Conservation (phyloP, 164 flowering plant species). For the Aristolochia californica region DNA sequence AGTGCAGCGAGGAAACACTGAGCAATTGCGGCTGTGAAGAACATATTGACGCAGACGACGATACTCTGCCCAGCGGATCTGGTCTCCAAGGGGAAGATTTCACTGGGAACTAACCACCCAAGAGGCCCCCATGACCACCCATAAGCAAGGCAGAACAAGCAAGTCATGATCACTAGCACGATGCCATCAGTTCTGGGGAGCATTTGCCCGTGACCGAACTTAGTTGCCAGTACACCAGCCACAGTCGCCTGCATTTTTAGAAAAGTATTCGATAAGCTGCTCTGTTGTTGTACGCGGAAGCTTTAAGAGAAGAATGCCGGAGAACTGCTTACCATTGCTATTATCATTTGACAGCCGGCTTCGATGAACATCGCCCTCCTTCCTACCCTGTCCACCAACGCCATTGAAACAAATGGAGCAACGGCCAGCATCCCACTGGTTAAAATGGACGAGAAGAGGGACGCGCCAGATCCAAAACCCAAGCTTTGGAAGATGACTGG, state of each 20-base stretch:
- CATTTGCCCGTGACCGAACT: conserved; percentile 56
- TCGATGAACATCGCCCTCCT: conserved; percentile 72
- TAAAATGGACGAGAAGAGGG: conserved; percentile 62
- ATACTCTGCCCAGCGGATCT: conserved; percentile 88
- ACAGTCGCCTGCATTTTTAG: conserved; percentile 35
- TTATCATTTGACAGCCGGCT: conserved; percentile 75
- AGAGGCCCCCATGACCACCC: conserved; percentile 92
- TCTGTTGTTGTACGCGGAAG: no score
- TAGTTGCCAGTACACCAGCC: conserved; percentile 46
- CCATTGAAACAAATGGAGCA: conserved; percentile 71
- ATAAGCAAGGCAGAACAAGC: conserved; percentile 35
- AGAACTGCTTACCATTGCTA: conserved; percentile 42
- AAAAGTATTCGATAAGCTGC: no score
- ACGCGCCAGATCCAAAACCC: conserved; percentile 56
- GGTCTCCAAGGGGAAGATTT: conserved; percentile 84
- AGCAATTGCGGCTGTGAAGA: conserved; percentile 79
- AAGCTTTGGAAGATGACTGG: conserved; percentile 83
- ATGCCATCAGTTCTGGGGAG: conserved; percentile 43
- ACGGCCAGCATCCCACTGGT: conserved; percentile 52
- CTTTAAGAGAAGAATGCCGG: background rate
- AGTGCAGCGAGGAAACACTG: conserved; percentile 73
- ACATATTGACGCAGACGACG: conserved; percentile 71
- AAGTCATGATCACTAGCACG: conserved; percentile 54
- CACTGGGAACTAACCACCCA: conserved; percentile 92
- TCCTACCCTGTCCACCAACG: conserved; percentile 62